phyloP scores from a whole-genome alignment of 106 monocot species.

The Phalaenopsis aphrodite region DNA sequence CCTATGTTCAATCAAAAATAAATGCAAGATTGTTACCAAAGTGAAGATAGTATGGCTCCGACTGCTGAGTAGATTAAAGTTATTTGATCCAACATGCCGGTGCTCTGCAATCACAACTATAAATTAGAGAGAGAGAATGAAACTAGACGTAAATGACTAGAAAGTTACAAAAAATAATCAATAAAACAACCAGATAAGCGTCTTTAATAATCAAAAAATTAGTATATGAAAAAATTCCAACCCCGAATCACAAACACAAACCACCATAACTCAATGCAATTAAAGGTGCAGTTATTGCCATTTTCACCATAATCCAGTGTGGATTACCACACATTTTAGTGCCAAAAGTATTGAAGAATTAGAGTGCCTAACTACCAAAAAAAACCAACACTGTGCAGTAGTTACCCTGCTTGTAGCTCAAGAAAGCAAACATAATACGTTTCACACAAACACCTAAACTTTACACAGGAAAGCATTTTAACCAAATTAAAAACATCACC shows the following conservation, averaged over 20 bases:
- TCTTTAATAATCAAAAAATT: background rate
- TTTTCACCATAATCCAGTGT: background rate
- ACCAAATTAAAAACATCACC: background rate
- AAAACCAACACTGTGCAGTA: background rate
- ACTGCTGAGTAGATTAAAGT: conserved; percentile 91
- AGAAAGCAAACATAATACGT: background rate
- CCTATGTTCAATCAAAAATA: conserved; percentile 10
- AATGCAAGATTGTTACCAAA: conserved; percentile 49
- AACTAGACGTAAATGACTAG: background rate
- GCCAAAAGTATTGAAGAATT: background rate
- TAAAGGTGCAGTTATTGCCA: background rate
- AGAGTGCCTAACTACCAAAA: background rate
- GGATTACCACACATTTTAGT: background rate
- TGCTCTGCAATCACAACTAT: conserved; percentile 58
- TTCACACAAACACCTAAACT: no score
- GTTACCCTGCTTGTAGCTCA: background rate
- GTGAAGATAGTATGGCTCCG: conserved; percentile 96
- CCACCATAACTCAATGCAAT: background rate
- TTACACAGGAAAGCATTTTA: no score
- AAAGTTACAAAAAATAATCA: background rate
- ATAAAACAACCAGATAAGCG: background rate
- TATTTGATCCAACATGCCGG: conserved; percentile 96
- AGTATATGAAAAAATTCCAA: background rate
- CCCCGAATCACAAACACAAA: no score
- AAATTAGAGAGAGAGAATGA: background rate